These are phyloP conservation scores for Zalerion maritima DNA, from an alignment of 495 filamentous ascomycete genomes.

Conservation along the genomic window DNA sequence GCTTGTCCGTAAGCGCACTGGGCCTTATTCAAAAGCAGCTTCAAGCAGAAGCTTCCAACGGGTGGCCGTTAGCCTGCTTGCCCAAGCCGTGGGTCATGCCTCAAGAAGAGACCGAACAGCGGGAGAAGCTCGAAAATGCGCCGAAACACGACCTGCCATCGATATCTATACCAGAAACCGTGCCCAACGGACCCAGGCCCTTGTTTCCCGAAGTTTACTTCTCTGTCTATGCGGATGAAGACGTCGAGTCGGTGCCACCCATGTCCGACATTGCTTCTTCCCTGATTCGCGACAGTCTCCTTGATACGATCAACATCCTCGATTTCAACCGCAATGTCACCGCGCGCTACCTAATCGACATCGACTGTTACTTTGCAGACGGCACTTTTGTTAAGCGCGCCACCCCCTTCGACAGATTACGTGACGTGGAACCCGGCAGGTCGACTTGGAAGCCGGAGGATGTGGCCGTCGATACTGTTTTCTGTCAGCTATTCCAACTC, in stretches of 20 bases:
- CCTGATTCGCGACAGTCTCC: conserved; percentile 66
- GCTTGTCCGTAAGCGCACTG: conserved; percentile 47
- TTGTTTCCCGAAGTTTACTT: conserved; percentile 88
- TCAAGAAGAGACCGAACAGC: conserved; percentile 29
- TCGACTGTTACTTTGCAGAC: conserved; percentile 85
- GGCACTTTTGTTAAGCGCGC: conserved; percentile 84
- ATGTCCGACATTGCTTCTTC: conserved; percentile 60
- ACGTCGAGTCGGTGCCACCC: conserved; percentile 81
- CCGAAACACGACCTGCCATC: conserved; percentile 61
- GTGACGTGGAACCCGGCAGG: conserved; percentile 53
- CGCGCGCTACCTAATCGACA: conserved; percentile 79
- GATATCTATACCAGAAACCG: conserved; percentile 58
- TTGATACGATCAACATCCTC: conserved; percentile 88
- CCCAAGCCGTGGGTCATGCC: conserved; percentile 69
- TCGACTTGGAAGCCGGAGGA: conserved; percentile 97
- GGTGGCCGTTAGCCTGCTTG: conserved; percentile 67
- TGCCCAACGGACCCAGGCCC: conserved; percentile 54
- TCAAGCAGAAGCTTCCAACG: conserved; percentile 48
- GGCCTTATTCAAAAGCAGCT: conserved; percentile 74
- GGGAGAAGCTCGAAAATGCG: conserved; percentile 41
- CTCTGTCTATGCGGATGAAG: conserved; percentile 80
- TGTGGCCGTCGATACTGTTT: conserved; percentile 90
- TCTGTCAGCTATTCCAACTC: conserved; percentile 82
- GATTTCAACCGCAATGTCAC: conserved; percentile 82
- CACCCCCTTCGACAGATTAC: conserved; percentile 77